A percentile compares a stretch with the other conserved stretches of the same genome.
phyloP scores from a whole-genome alignment of 108 stramenopile genomes.

The Cyclotella kingstonii region DNA sequence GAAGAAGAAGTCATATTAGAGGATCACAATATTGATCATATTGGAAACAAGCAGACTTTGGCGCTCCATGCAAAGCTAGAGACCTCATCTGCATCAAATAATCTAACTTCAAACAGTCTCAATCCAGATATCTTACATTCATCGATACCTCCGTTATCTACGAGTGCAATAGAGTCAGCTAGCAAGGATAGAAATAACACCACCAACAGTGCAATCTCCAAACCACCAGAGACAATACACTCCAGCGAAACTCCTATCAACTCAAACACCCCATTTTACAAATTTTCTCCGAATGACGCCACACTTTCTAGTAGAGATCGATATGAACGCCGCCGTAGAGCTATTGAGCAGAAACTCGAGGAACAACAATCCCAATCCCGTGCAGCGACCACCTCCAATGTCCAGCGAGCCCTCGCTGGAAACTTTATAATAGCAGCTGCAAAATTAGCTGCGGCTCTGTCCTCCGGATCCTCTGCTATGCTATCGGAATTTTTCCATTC shows the following conservation, averaged over 20 bases:
- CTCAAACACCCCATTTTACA: slow-evolving; percentile 4
- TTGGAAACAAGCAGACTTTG: background rate
- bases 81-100: background rate
- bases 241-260: too few relatives aligned
- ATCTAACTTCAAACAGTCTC: background rate
- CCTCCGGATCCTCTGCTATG: slow-evolving; percentile 91
- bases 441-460: slow-evolving; percentile 87
- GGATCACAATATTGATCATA: background rate
- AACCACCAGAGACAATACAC: too few relatives aligned
- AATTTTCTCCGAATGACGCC: slow-evolving; percentile 3
- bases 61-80: background rate
- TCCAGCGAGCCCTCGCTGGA: slow-evolving; percentile 82
- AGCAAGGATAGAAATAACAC: too few relatives aligned
- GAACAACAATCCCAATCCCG: slow-evolving; percentile 30
- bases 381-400: slow-evolving; percentile 46
- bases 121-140: background rate
- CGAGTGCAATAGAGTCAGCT: too few relatives aligned
- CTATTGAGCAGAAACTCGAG: slow-evolving; percentile 28
- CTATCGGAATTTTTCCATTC: slow-evolving; percentile 93
- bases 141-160: background rate
- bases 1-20: slow-evolving; percentile 6
- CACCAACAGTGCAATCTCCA: background rate
- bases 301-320: slow-evolving; percentile 27
- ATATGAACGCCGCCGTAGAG: slow-evolving; percentile 22
- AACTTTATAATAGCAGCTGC: slow-evolving; percentile 87